These are phyloP conservation scores for Pulicaria dysenterica DNA, from an alignment of 129 eudicot genomes.

Conservation along the genomic window DNA sequence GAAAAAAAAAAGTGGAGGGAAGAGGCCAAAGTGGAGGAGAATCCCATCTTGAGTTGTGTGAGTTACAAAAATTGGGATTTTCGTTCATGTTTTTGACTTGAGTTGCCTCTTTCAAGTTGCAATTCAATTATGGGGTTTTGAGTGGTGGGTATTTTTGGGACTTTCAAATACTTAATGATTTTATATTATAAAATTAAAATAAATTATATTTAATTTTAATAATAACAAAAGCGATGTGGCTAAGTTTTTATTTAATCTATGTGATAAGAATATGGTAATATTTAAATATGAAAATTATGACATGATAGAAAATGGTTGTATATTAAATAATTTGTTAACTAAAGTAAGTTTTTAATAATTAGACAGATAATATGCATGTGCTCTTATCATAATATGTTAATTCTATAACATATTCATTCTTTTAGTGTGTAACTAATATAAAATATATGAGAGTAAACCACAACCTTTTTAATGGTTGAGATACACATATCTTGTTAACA, in stretches of 20 bases:
- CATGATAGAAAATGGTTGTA: background rate
- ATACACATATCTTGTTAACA: background rate
- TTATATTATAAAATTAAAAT: background rate
- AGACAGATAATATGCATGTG: background rate
- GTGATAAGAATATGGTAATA: background rate
- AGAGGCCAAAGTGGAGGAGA: constrained; percentile 39
- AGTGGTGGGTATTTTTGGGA: constrained; percentile 14
- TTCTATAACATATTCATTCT: no score
- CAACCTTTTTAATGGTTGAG: no score
- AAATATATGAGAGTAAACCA: no score
- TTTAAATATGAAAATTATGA: background rate
- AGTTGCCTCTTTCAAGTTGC: background rate
- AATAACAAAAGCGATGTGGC: background rate
- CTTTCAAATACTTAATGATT: constrained; percentile 13
- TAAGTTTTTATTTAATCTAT: background rate
- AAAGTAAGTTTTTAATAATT: background rate
- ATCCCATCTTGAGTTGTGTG: constrained; percentile 31
- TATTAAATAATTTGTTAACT: background rate
- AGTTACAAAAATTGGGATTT: constrained; percentile 21
- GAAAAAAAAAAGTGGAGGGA: background rate
- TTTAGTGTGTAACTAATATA: no score
- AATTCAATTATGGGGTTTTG: constrained; percentile 10
- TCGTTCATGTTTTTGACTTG: constrained; percentile 16
- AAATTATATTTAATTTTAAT: background rate
- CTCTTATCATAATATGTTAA: background rate